phyloP scores from a whole-genome alignment of 495 filamentous ascomycete species.

The Podospora sp. region DNA sequence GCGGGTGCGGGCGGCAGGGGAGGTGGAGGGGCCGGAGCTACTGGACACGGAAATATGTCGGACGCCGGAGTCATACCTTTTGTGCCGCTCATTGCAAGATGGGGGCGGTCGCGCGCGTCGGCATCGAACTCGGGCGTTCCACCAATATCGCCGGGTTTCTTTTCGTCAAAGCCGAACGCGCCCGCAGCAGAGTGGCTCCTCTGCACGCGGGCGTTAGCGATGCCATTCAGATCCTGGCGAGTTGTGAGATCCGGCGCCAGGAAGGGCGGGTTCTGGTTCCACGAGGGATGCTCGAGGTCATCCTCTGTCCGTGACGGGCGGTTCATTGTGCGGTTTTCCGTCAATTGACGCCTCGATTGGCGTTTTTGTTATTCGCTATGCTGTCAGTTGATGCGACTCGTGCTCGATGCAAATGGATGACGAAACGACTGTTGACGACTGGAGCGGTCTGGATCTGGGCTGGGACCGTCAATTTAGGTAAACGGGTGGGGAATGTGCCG shows the following conservation, averaged over 20 bases:
- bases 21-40: too few relatives aligned
- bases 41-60: too few relatives aligned
- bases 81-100: constrained; percentile 25
- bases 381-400: not conserved
- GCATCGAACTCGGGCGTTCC: not conserved
- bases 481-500: constrained; percentile 2
- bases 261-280: constrained; percentile 62
- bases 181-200: constrained; percentile 20
- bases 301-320: constrained; percentile 67
- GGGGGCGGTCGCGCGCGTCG: not conserved
- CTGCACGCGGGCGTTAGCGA: constrained; percentile 40
- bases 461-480: not conserved
- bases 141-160: constrained; percentile 11
- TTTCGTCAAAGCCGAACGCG: constrained; percentile 23
- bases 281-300: constrained; percentile 53
- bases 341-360: not conserved
- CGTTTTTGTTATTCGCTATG: not conserved
- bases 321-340: constrained; percentile 52
- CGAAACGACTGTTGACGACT: constrained; percentile 10
- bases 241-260: constrained; percentile 63
- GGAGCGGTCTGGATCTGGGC: not conserved
- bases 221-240: constrained; percentile 65
- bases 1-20: too few relatives aligned
- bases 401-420: constrained; percentile 4
- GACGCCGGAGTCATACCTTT: not conserved